Base-by-base conservation (phyloP, 2,329 filamentous ascomycete species). In the Sphaerulina vaccinii region DNA sequence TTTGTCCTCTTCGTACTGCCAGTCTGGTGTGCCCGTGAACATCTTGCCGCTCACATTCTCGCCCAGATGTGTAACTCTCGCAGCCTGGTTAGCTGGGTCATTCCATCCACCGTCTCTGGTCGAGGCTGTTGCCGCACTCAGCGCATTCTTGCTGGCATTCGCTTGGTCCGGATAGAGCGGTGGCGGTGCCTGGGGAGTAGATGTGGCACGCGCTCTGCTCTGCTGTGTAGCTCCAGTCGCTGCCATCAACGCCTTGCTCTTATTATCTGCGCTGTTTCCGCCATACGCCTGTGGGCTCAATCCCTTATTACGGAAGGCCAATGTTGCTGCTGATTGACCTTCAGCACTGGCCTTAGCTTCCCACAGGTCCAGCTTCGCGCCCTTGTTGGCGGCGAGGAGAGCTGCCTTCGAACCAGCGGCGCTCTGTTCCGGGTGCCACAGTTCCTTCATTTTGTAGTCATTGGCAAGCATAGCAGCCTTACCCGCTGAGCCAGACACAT, bases 361-460 rank as follows among this genome's bases (percentile, higher is more conserved):
- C 77, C 76, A 81, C 15, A 78, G 69, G 54, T 78, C 75, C 44
- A 78, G 67, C 62, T 76, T 80, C 44, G 62, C 75, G 42, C 76
- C 76, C 49, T 79, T 76, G 62, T 70, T 77, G 57, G 79, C 65
- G 2, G 88, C 88, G 21, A 88, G 73, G 8, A 89, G 66, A 3
- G 90, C 90, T 41, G 90, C 88, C 66, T 87, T 88, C 44, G 86
- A 84, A 29, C 87, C 86, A 43, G 84, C 81, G 10, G 81, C 73
- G 64, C 81, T 87, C 49, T 79, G 72, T 52, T 83, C 75, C 7
- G 84, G 82, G 57, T 86, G 78, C 82, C 83, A 86, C 6, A 78
- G 52, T 2, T 85, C 82, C 68, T 67, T 78, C 77, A 73, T 78
- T 64, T 81, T 80, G 62, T 83, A 83, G 63, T 84, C 79, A 60